phyloP scores from a whole-genome alignment of 2,329 filamentous ascomycete genomes.

The Diaporthe capsici region DNA sequence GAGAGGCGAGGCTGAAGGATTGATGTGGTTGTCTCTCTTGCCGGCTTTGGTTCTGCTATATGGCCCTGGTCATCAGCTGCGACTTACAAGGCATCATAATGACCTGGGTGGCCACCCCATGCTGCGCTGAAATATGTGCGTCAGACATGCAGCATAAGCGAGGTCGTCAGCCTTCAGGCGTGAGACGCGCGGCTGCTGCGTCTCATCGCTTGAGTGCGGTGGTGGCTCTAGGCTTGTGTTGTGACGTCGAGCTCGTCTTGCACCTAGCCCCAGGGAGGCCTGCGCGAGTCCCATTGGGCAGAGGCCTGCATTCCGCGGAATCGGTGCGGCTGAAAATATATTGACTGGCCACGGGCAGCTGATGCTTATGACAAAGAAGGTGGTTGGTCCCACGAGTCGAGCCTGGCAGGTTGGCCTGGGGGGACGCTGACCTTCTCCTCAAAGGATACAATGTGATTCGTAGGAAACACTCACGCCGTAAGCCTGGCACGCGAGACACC shows the following conservation, averaged over 20 bases:
- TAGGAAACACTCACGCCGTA: neutral
- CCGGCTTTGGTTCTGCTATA: neutral
- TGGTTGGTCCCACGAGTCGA: neutral
- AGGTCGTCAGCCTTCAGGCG: conserved; percentile 22
- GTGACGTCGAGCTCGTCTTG: conserved; percentile 21
- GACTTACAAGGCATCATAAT: conserved; percentile 15
- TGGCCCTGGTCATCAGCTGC: neutral
- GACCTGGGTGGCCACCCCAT: conserved; percentile 5
- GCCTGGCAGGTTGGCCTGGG: neutral
- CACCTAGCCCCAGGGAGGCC: neutral
- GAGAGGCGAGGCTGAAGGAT: neutral
- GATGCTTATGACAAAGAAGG: neutral
- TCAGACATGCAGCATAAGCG: conserved; percentile 27
- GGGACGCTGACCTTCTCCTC: neutral
- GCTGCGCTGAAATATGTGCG: conserved; percentile 13
- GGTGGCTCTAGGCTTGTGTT: neutral
- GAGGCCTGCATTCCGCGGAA: neutral
- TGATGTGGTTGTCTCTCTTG: neutral
- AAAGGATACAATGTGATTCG: neutral
- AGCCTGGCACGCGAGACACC: neutral
- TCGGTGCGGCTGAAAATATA: neutral
- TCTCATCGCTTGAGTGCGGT: neutral
- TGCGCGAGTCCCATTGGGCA: neutral
- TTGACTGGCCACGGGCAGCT: neutral
- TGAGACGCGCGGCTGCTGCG: conserved; percentile 30